A percentile compares a stretch with the other conserved stretches of the same genome.
Conservation (phyloP, 2,329 filamentous ascomycete genomes). For the Gliomastix tumulicola region DNA sequence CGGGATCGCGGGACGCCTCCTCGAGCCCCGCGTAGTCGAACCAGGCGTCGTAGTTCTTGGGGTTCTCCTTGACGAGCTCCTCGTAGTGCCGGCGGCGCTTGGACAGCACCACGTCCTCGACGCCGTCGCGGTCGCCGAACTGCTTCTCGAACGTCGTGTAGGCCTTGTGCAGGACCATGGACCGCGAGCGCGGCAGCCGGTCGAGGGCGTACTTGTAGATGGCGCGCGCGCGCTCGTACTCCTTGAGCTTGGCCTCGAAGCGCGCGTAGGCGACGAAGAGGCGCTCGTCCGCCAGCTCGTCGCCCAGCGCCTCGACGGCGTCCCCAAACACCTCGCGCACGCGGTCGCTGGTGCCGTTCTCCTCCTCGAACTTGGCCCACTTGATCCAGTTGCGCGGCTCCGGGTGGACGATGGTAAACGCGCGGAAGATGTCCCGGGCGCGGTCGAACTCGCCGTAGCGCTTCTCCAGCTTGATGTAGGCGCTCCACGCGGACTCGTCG, state of each 20-base stretch:
- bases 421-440: conserved; percentile 81
- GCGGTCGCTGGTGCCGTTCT: conserved; percentile 83
- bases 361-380: conserved; percentile 96
- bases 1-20: conserved; percentile 74
- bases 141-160: conserved; percentile 99
- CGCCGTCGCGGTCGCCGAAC: conserved; percentile 85
- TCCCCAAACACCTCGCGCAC: conserved; percentile 88
- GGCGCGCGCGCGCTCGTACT: conserved; percentile 85
- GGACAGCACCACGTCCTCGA: conserved; percentile 92
- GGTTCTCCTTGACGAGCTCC: conserved; percentile 86
- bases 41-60: conserved; percentile 96
- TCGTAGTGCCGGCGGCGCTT: conserved; percentile 93
- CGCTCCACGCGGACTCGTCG: conserved; percentile 89
- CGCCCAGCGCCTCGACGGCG: conserved; percentile 82
- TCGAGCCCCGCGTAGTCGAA: conserved; percentile 91
- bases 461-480: conserved; percentile 97
- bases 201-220: conserved; percentile 98
- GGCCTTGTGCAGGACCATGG: conserved; percentile 77
- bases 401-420: conserved; percentile 87
- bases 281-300: conserved; percentile 93
- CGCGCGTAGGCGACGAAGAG: conserved; percentile 94
- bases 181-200: conserved; percentile 80
- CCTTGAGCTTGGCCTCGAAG: conserved; percentile 90
- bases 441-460: conserved; percentile 86
- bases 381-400: conserved; percentile 98